These are phyloP conservation scores for Amanita phalloides DNA, from an alignment of 768 basidiomycete genomes.

Conservation along the genomic window DNA sequence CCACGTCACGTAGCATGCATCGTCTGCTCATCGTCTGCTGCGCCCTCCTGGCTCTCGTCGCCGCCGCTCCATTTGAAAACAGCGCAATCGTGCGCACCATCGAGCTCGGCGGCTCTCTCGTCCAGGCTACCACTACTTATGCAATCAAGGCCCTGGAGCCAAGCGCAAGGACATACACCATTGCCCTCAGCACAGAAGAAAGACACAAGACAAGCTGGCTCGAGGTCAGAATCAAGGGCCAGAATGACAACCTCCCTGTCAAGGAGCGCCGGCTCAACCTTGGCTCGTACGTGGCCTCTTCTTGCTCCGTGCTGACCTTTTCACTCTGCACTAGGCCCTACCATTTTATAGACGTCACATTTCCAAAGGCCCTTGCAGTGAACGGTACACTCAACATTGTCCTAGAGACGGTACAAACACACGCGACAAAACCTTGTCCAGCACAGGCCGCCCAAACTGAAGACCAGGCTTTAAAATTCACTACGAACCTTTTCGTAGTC, in stretches of 20 bases:
- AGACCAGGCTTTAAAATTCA: conserved; percentile 71
- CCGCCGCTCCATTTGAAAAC: conserved; percentile 62
- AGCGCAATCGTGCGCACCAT: conserved; percentile 81
- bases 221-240: conserved; percentile 73
- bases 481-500: conserved; percentile 66
- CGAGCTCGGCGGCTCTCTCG: conserved; percentile 83
- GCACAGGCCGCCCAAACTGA: conserved; percentile 62
- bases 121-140: conserved; percentile 85
- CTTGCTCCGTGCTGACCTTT: conserved; percentile 1
- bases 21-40: conserved; percentile 31
- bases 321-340: conserved; percentile 22
- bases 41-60: conserved; percentile 16
- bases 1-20: conserved; percentile 31
- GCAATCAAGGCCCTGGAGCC: conserved; percentile 64
- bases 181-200: conserved; percentile 57
- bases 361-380: conserved; percentile 48
- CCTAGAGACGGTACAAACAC: conserved; percentile 68
- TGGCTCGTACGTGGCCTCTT: conserved; percentile 34
- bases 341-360: conserved; percentile 47
- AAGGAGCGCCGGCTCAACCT: conserved; percentile 37
- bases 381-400: conserved; percentile 67
- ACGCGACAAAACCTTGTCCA: conserved; percentile 72
- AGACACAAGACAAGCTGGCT: conserved; percentile 63
- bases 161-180: conserved; percentile 50
- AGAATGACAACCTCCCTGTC: conserved; percentile 38